Percentiles rank a stretch among this genome's conserved stretches.
Conservation (phyloP, 129 eudicot species). For the Rutidosis leptorrhynchoides region DNA sequence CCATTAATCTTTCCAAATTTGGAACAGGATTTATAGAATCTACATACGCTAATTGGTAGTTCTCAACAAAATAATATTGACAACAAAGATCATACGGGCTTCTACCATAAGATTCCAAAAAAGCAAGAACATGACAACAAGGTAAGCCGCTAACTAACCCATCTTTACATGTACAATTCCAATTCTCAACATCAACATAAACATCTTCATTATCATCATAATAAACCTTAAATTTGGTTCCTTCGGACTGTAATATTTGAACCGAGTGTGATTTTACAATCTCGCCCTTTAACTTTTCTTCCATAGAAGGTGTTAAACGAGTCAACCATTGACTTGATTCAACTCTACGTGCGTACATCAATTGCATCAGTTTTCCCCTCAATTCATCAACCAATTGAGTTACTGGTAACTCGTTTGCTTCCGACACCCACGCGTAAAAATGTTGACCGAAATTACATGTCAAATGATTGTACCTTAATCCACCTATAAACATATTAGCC, state of each 20-base stretch:
- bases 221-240: slow-evolving; percentile 33
- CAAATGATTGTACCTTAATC: slow-evolving; percentile 39
- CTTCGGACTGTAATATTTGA: slow-evolving; percentile 25
- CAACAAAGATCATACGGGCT: slow-evolving; percentile 32
- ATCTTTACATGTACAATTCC: slow-evolving; percentile 34
- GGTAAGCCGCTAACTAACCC: slow-evolving; percentile 37
- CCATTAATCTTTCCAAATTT: slow-evolving; percentile 25
- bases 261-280: slow-evolving; percentile 22
- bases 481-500: slow-evolving; percentile 32
- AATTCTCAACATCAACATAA: slow-evolving; percentile 28
- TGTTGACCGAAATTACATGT: slow-evolving; percentile 35
- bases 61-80: slow-evolving; percentile 21
- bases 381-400: slow-evolving; percentile 31
- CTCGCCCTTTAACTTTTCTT: slow-evolving; percentile 29
- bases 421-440: slow-evolving; percentile 40
- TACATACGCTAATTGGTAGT: slow-evolving; percentile 27
- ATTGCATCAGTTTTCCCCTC: slow-evolving; percentile 43
- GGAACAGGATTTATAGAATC: slow-evolving; percentile 37
- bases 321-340: slow-evolving; percentile 36
- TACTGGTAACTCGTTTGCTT: slow-evolving; percentile 37
- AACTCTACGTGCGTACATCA: slow-evolving; percentile 29
- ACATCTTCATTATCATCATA: slow-evolving; percentile 17
- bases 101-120: slow-evolving; percentile 24
- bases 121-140: slow-evolving; percentile 39
- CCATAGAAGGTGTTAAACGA: slow-evolving; percentile 37